Evolutionary conservation across 2,329 filamentous ascomycete species (phyloP), one percentile per base, ranked within the genome.

Genomic region (Xylariaceae sp.): DNA sequence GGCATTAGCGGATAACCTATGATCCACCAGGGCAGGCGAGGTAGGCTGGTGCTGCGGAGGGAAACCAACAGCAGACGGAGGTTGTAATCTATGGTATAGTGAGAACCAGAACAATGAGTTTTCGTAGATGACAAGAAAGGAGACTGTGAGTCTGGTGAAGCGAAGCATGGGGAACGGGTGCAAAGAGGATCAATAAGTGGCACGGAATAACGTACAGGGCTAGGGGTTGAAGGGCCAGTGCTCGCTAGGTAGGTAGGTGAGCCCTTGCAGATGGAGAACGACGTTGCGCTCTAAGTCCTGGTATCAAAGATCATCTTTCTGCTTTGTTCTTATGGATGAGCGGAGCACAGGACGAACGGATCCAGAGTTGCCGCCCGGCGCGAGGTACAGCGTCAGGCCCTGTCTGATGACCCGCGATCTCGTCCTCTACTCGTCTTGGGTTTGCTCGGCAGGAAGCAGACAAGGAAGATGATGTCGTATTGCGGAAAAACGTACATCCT

Each of bases 81-180:
- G 64, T 47, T 51, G 57, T 42, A 60, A 56, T 51, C 54, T 62
- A 19, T 57, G 59, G 39, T 63, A 62, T 47, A 53, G 53, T 45
- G 48, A 27, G 39, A 42, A 27, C 22, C 4, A 27, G 22, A 27
- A 27, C 7, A 27, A 27, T 27, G 22, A 27, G 22, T 27, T 27
- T 27, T 7, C 22, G 7, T 7, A 7, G 4, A 27, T 27, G 7
- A 27, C 22, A 7, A 27, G 7, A 27, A 27, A 27, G 22, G 22
- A 27, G 22, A 27, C 22, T 27, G 22, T 27, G 22, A 27, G 22
- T 7, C 4, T 27, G 22, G 22, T 4, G 7, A 5, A 7, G 4
- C 22, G 22, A 27, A 5, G 4, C 22, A 27, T 27, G 49, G 46
- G 55, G 44, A n/a, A n/a, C n/a, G n/a, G n/a, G n/a, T n/a, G 54